phyloP scores from a whole-genome alignment of 2,329 filamentous ascomycete genomes.

The Paecilomyces fulvus region DNA sequence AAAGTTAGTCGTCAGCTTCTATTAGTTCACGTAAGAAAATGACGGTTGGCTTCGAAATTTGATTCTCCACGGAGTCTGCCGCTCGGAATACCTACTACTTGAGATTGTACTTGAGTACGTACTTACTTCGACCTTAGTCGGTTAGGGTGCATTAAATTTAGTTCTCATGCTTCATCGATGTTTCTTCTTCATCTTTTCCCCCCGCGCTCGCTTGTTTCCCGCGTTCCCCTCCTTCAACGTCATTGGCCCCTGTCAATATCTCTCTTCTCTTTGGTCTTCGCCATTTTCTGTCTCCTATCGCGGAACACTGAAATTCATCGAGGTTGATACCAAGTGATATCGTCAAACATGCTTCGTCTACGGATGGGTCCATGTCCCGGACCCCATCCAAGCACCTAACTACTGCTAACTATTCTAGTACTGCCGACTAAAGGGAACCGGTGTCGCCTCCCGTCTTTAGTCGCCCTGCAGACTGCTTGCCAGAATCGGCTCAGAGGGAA shows the following conservation, averaged over 20 bases:
- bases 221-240: background rate
- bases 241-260: background rate
- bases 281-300: background rate
- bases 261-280: background rate
- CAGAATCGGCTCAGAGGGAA: background rate
- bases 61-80: too few relatives aligned
- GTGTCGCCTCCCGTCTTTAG: background rate
- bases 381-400: background rate
- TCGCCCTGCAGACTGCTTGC: background rate
- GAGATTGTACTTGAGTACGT: too few relatives aligned
- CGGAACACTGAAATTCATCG: background rate
- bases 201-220: too few relatives aligned
- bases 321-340: background rate
- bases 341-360: background rate
- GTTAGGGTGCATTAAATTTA: too few relatives aligned
- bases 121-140: too few relatives aligned
- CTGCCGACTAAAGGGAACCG: background rate
- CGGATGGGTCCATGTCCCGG: background rate
- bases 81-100: too few relatives aligned
- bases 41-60: too few relatives aligned
- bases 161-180: too few relatives aligned
- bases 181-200: too few relatives aligned
- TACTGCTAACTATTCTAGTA: background rate
- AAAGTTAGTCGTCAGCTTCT: background rate
- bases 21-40: background rate